phyloP scores from a whole-genome alignment of 306 rosid genomes.

The Pueraria montana region DNA sequence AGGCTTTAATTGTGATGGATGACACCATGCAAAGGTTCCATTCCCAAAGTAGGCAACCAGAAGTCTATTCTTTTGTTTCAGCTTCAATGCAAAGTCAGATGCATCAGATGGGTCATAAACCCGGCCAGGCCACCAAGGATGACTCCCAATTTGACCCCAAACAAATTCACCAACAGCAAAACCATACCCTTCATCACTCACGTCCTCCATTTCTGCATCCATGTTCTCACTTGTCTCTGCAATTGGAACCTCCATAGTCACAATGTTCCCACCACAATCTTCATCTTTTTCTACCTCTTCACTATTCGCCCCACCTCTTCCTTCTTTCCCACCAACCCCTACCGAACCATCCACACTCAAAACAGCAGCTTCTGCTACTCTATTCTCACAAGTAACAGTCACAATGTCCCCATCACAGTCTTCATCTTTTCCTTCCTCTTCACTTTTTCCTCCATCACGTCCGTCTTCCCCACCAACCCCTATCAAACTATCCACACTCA shows the following conservation, averaged over 20 bases:
- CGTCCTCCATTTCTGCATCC: slow-evolving; percentile 55
- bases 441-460: background rate
- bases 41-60: slow-evolving; percentile 85
- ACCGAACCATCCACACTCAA: background rate
- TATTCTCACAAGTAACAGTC: background rate
- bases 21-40: slow-evolving; percentile 86
- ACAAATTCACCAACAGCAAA: slow-evolving; percentile 79
- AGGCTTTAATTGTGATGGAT: slow-evolving; percentile 72
- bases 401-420: background rate
- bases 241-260: slow-evolving; percentile 54
- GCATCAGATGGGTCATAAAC: slow-evolving; percentile 71
- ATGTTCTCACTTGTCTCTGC: slow-evolving; percentile 54
- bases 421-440: background rate
- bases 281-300: background rate
- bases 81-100: slow-evolving; percentile 63
- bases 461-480: background rate
- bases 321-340: background rate
- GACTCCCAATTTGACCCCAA: slow-evolving; percentile 83
- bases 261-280: slow-evolving; percentile 45
- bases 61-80: slow-evolving; percentile 56
- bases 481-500: background rate
- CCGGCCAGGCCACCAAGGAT: slow-evolving; percentile 91
- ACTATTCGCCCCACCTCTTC: background rate
- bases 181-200: slow-evolving; percentile 46
- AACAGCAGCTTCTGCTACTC: background rate